These are phyloP conservation scores for Diutina siamensis DNA, from an alignment of 1,139 yeast species.

Conservation along the genomic window DNA sequence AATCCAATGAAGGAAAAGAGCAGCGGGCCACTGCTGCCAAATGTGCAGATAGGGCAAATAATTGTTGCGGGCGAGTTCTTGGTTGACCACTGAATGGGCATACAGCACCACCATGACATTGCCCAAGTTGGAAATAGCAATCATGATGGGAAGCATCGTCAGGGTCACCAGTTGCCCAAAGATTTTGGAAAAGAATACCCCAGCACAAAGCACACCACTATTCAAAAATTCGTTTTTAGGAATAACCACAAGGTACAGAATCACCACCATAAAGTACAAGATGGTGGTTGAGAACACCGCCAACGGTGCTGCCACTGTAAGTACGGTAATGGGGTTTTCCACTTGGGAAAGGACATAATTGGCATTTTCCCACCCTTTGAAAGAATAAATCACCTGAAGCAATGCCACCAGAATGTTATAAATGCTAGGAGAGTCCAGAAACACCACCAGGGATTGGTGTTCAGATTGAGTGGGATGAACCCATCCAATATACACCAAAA, in stretches of 20 bases:
- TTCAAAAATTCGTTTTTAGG: slow-evolving; percentile 48
- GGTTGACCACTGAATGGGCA: slow-evolving; percentile 69
- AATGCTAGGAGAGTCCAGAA: slow-evolving; percentile 7
- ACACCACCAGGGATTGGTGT: slow-evolving; percentile 9
- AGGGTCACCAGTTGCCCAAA: slow-evolving; percentile 57
- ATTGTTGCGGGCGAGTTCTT: slow-evolving; percentile 64
- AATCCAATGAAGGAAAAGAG: slow-evolving; percentile 35
- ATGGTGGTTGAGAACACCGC: slow-evolving; percentile 51
- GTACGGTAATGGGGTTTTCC: slow-evolving; percentile 49
- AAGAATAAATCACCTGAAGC: slow-evolving; percentile 28
- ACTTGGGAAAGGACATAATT: slow-evolving; percentile 33
- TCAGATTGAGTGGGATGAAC: slow-evolving; percentile 17
- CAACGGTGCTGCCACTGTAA: slow-evolving; percentile 61
- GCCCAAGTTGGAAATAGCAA: slow-evolving; percentile 66
- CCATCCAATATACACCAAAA: slow-evolving; percentile 16
- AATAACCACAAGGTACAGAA: slow-evolving; percentile 67
- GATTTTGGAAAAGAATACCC: slow-evolving; percentile 60
- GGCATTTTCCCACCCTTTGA: slow-evolving; percentile 36
- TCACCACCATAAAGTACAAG: slow-evolving; percentile 56
- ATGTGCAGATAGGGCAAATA: slow-evolving; percentile 55
- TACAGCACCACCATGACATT: slow-evolving; percentile 69
- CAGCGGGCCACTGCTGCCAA: slow-evolving; percentile 40
- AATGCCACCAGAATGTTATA: slow-evolving; percentile 31
- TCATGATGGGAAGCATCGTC: slow-evolving; percentile 56
- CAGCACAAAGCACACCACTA: slow-evolving; percentile 66